Percentiles rank a stretch among this genome's conserved stretches.
These are phyloP conservation scores for Amphibolis antarctica DNA, from an alignment of 106 monocot species.

Conservation along the genomic window DNA sequence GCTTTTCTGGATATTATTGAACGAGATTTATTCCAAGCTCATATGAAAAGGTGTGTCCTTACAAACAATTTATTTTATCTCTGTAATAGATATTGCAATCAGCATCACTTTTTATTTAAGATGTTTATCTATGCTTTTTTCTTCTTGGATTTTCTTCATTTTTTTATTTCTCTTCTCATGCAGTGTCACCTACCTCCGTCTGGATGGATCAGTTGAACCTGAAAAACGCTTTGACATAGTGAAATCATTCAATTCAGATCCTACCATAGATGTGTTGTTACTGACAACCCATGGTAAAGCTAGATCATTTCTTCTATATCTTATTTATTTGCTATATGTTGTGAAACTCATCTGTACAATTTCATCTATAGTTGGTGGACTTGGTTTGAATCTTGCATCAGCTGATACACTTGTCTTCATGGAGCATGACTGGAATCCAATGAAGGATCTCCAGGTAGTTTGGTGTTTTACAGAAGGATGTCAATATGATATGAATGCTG, in stretches of 20 bases:
- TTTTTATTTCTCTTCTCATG: neutral
- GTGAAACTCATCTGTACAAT: conserved; percentile 13
- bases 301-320: neutral
- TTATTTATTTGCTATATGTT: neutral
- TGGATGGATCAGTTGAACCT: conserved; percentile 91
- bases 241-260: conserved; percentile 95
- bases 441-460: conserved; percentile 92
- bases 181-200: conserved; percentile 84
- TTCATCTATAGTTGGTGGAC: conserved; percentile 69
- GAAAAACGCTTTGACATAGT: conserved; percentile 93
- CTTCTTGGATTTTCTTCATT: neutral
- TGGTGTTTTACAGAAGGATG: neutral
- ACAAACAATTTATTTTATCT: too few species aligned
- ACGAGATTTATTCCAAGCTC: conserved; percentile 72
- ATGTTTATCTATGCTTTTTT: too few species aligned
- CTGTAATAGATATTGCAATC: too few species aligned
- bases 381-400: conserved; percentile 93
- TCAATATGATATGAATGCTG: neutral
- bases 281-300: conserved; percentile 86
- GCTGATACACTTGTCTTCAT: conserved; percentile 94
- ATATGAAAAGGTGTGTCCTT: conserved; percentile 68
- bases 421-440: conserved; percentile 99
- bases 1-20: conserved; percentile 85
- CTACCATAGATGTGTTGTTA: conserved; percentile 85
- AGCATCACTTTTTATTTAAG: too few species aligned